A percentile compares a stretch with the other conserved stretches of the same genome.
phyloP scores from a whole-genome alignment of 2,329 filamentous ascomycete species.

The Botryotinia globosa region DNA sequence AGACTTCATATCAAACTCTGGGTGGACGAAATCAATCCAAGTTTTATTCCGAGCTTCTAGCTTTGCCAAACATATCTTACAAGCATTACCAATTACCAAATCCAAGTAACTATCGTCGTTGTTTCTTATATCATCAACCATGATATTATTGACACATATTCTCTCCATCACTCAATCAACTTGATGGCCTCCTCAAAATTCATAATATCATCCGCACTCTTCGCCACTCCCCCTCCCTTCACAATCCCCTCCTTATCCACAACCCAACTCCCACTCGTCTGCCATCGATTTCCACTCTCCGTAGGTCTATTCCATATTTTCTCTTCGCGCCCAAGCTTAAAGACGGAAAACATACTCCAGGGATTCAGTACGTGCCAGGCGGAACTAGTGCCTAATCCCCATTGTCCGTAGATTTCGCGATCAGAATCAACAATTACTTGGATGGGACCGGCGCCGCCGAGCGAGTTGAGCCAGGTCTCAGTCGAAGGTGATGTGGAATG shows the following conservation, averaged over 20 bases:
- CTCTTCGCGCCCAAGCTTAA: conserved; percentile 57
- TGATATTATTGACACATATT: neutral
- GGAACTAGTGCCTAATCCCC: conserved; percentile 58
- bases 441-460: conserved; percentile 43
- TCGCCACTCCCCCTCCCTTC: conserved; percentile 49
- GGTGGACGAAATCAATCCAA: neutral
- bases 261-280: conserved; percentile 64
- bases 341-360: conserved; percentile 54
- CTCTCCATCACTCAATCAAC: conserved; percentile 33
- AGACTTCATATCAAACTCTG: neutral
- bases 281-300: conserved; percentile 66
- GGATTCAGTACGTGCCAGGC: conserved; percentile 64
- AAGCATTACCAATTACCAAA: neutral
- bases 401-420: conserved; percentile 59
- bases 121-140: neutral
- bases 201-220: conserved; percentile 51
- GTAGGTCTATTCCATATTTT: conserved; percentile 64
- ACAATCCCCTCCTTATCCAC: conserved; percentile 53
- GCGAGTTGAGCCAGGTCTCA: conserved; percentile 39
- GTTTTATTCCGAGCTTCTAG: neutral
- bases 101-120: neutral
- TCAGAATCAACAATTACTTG: conserved; percentile 59
- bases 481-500: conserved; percentile 58
- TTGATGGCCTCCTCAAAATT: conserved; percentile 48
- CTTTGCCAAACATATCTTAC: neutral